Conservation (phyloP, 169 alveolate genomes). For the Plasmodium chabaudi region DNA sequence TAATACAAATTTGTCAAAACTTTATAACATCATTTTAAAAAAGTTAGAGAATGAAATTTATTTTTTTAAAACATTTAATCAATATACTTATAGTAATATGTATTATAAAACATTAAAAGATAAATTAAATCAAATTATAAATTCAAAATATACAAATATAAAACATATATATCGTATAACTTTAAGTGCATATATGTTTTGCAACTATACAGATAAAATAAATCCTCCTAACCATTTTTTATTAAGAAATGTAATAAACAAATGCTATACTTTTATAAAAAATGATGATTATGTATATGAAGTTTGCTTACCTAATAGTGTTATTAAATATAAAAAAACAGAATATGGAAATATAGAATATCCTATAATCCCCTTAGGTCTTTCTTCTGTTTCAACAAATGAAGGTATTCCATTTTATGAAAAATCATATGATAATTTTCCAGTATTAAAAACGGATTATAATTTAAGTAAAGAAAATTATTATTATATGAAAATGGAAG, state of each 20-base stretch:
- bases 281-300: constrained; percentile 56
- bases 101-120: constrained; percentile 69
- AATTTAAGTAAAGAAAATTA: constrained; percentile 22
- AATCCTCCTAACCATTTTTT: constrained; percentile 73
- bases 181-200: constrained; percentile 74
- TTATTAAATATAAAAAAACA: constrained; percentile 56
- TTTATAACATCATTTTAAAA: constrained; percentile 42
- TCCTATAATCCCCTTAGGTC: constrained; percentile 65
- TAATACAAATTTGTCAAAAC: constrained; percentile 20
- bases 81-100: constrained; percentile 12
- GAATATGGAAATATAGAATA: constrained; percentile 31
- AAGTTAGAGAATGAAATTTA: constrained; percentile 6
- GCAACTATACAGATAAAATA: constrained; percentile 65
- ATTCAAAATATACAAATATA: constrained; percentile 37
- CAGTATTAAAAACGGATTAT: constrained; percentile 48
- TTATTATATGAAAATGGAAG: constrained; percentile 22
- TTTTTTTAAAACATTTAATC: constrained; percentile 59
- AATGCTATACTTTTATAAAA: constrained; percentile 39
- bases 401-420: constrained; percentile 74
- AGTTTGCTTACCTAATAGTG: constrained; percentile 70
- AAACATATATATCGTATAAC: constrained; percentile 60
- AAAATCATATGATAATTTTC: constrained; percentile 73
- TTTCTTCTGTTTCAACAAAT: constrained; percentile 45
- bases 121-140: constrained; percentile 48
- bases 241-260: constrained; percentile 52